These are phyloP conservation scores for Artomyces pyxidatus DNA, from an alignment of 768 basidiomycete genomes.

Conservation along the genomic window DNA sequence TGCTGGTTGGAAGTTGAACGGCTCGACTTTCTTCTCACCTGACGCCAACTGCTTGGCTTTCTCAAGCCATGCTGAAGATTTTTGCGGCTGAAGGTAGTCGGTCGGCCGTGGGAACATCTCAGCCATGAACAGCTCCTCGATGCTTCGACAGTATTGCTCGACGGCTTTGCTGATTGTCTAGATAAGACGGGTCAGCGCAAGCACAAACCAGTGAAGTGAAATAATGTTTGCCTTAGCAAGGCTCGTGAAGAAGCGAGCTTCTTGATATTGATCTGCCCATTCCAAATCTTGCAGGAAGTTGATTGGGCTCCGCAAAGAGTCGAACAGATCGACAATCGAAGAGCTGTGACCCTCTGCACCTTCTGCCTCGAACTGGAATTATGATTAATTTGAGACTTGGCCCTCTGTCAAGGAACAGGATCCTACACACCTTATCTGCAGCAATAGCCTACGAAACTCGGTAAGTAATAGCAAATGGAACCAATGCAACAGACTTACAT, in stretches of 20 bases:
- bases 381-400: background rate
- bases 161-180: conserved; percentile 89
- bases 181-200: background rate
- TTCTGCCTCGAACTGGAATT: conserved; percentile 66
- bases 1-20: conserved; percentile 90
- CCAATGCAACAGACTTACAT: conserved; percentile 41
- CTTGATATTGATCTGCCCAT: conserved; percentile 88
- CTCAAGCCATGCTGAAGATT: conserved; percentile 84
- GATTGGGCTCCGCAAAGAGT: conserved; percentile 86
- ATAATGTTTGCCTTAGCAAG: conserved; percentile 65
- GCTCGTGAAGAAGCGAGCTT: conserved; percentile 84
- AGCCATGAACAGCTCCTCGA: conserved; percentile 86
- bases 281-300: conserved; percentile 81
- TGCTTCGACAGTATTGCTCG: conserved; percentile 81
- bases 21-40: conserved; percentile 88
- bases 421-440: conserved; percentile 68
- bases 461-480: background rate
- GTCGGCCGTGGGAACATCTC: conserved; percentile 88
- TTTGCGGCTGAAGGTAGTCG: conserved; percentile 76
- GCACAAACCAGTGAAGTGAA: background rate
- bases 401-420: too few relatives aligned
- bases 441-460: conserved; percentile 54
- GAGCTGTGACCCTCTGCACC: conserved; percentile 81
- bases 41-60: conserved; percentile 72
- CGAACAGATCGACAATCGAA: conserved; percentile 96